These are phyloP conservation scores for Penicillium egyptiacum DNA, from an alignment of 495 filamentous ascomycete genomes.

Conservation along the genomic window DNA sequence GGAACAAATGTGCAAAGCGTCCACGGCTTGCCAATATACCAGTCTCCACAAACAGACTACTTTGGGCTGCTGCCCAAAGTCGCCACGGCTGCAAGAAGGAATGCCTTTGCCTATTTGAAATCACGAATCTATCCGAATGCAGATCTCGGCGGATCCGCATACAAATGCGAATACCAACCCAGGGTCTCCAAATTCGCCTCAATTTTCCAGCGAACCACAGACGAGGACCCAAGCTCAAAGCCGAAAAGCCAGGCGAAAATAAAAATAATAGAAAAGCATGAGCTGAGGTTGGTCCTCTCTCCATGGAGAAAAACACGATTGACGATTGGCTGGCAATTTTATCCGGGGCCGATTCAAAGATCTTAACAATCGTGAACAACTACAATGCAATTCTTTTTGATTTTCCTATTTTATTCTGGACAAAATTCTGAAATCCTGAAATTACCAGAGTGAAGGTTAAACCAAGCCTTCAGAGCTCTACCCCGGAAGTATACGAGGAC, in stretches of 20 bases:
- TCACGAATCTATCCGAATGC: not conserved
- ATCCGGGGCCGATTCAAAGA: constrained; percentile 11
- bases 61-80: not conserved
- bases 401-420: not conserved
- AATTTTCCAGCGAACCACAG: not conserved
- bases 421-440: not conserved
- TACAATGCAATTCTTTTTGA: not conserved
- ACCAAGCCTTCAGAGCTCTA: not conserved
- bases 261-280: not conserved
- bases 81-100: not conserved
- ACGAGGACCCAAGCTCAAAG: not conserved
- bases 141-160: not conserved
- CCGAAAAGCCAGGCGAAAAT: not conserved
- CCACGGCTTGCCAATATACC: not conserved
- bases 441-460: not conserved
- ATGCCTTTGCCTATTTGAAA: not conserved
- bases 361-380: constrained; percentile 3
- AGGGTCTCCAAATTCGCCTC: not conserved
- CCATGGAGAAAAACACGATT: constrained; percentile 7
- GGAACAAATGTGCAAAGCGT: not conserved
- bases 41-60: not conserved
- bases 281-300: not conserved
- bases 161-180: not conserved
- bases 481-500: not conserved
- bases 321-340: constrained; percentile 25